Conservation (phyloP, 495 filamentous ascomycete species). For the Emericellopsis terricola region DNA sequence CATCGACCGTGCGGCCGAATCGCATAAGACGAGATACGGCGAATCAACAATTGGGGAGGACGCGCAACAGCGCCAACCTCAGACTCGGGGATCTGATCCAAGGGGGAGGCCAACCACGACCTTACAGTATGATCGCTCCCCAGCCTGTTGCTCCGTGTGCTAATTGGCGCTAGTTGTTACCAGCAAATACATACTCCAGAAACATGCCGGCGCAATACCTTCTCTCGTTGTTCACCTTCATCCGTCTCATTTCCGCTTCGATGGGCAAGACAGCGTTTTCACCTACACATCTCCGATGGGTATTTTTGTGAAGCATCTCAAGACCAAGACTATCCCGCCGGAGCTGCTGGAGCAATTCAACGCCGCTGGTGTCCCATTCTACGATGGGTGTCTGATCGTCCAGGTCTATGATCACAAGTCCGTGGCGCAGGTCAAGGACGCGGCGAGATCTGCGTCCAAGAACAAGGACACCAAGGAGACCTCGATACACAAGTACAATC, state of each 20-base stretch:
- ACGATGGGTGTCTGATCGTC: conserved; percentile 91
- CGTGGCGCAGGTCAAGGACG: conserved; percentile 36
- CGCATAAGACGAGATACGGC: conserved; percentile 31
- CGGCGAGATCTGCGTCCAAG: conserved; percentile 33
- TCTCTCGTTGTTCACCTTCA: conserved; percentile 79
- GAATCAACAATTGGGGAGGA: conserved; percentile 16
- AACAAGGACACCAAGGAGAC: conserved; percentile 34
- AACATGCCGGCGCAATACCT: conserved; percentile 22
- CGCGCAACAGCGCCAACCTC: conserved; percentile 21
- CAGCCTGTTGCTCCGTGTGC: conserved; percentile 2
- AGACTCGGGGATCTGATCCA: conserved; percentile 18
- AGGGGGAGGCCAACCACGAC: conserved; percentile 18
- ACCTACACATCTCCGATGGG: conserved; percentile 82
- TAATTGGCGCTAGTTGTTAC: conserved; percentile 54
- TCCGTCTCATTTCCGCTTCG: conserved; percentile 74
- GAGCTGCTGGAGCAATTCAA: conserved; percentile 40
- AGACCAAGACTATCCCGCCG: conserved; percentile 29
- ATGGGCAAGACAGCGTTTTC: conserved; percentile 85
- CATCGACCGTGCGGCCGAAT: conserved; percentile 24
- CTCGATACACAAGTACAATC: conserved; percentile 81
- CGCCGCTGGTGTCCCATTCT: conserved; percentile 55
- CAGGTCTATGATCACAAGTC: conserved; percentile 74
- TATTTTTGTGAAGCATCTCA: conserved; percentile 55
- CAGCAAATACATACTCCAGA: conserved; percentile 40
- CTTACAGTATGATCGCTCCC: conserved; percentile 20